Evolutionary conservation across 1,284 basidiomycete species (phyloP), one percentile per base, ranked within the genome.

Genomic region (Ceratobasidium sp.): DNA sequence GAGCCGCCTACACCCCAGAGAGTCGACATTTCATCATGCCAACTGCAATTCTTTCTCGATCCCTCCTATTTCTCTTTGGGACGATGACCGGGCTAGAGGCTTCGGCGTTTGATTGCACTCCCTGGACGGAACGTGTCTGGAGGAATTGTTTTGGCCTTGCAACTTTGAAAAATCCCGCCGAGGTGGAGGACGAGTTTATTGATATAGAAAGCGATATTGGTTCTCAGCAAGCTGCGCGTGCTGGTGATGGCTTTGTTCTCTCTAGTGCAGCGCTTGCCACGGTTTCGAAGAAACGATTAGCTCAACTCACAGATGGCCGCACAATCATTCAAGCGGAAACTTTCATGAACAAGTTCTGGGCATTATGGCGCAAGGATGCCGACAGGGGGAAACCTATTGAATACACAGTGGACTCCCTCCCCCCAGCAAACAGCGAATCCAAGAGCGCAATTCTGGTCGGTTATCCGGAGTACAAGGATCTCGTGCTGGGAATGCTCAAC

Each of bases 401-500:
- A 14, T 6, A n/a, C 7, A 46, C 42, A 4, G 6, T 46, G 5
- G 6, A 16, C 4, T 46, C 42, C 42, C 39, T 41, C 16, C 5
- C 42, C 6, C 7, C 42, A 6, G 7, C 4, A n/a, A 6, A 6
- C 5, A 11, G 33, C 4, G 16, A 46, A 14, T n/a, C 7, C 4
- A 14, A n/a, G 5, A 14, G 16, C 7, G 4, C 19, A 4, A 14
- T 7, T 46, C 6, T 6, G 5, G 4, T 6, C 16, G 42, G 42
- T 6, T 46, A 46, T 21, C 5, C 41, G 21, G 39, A 16, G 6
- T 57, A 42, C 25, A 9, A 39, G 23, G 13, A 27, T 13, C 21
- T 57, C 6, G 56, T 57, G 9, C 41, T 57, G 11, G 41, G 19
- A 16, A 27, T 57, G 41, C 19, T 57, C 11, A 57, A 57, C 25